phyloP scores from a whole-genome alignment of 2,329 filamentous ascomycete species.

The Verticillium alfalfae region DNA sequence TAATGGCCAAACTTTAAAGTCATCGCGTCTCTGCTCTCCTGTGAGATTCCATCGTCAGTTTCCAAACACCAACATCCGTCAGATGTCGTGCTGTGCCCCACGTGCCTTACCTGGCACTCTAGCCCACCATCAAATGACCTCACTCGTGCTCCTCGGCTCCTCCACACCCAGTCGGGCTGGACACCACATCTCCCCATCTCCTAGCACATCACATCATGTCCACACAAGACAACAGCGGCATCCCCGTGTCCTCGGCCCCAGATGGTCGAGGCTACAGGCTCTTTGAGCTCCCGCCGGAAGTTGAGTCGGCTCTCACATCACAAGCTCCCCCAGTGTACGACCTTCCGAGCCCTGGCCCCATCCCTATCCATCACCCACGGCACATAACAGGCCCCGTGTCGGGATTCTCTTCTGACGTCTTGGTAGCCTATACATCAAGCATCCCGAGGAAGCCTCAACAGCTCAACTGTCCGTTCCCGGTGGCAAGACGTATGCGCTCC shows the following conservation, averaged over 20 bases:
- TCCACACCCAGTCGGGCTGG: neutral
- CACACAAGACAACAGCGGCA: slow-evolving; percentile 37
- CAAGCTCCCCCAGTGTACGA: slow-evolving; percentile 46
- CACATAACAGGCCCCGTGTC: neutral
- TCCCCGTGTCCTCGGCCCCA: slow-evolving; percentile 44
- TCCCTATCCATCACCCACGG: neutral
- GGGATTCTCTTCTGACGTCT: slow-evolving; percentile 24
- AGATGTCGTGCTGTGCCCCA: no score
- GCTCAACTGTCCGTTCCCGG: neutral
- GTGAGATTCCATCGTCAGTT: no score
- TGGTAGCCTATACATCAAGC: neutral
- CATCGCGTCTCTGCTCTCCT: no score
- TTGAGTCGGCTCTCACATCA: slow-evolving; percentile 50
- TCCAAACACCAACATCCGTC: no score
- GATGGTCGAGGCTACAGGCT: slow-evolving; percentile 50
- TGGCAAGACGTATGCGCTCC: slow-evolving; percentile 48
- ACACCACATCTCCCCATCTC: neutral
- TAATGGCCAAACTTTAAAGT: no score
- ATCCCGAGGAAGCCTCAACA: neutral
- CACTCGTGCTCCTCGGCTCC: neutral
- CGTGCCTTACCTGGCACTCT: no score
- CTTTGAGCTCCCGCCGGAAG: slow-evolving; percentile 55
- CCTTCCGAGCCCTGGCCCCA: neutral
- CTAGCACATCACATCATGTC: slow-evolving; percentile 26
- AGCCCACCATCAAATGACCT: neutral